Evolutionary conservation across 805 yeast species (phyloP).

Genomic region (Nakazawaea peltata): DNA sequence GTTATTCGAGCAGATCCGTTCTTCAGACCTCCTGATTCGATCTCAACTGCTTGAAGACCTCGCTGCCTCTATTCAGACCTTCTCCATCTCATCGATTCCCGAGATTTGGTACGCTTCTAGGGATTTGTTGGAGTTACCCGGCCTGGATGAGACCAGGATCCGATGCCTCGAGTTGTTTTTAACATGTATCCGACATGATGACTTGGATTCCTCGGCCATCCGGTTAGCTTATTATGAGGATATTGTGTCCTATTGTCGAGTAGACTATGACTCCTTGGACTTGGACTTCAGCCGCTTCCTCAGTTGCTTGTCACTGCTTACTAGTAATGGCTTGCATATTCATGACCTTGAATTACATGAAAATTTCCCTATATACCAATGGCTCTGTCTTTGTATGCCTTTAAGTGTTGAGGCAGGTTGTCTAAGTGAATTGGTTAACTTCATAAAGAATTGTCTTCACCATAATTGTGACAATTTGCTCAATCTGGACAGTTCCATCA

Average conservation of each 20-base stretch:
- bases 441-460: conserved; percentile 2
- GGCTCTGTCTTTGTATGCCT: background rate
- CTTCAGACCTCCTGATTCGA: conserved; percentile 22
- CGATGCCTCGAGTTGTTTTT: conserved; percentile 45
- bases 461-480: background rate
- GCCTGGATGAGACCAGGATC: conserved; percentile 28
- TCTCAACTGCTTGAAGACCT: conserved; percentile 45
- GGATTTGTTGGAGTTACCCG: conserved; percentile 32
- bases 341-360: conserved; percentile 11
- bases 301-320: conserved; percentile 42
- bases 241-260: conserved; percentile 35
- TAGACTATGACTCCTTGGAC: conserved; percentile 36
- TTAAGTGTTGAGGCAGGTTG: background rate
- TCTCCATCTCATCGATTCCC: conserved; percentile 50
- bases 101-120: conserved; percentile 71
- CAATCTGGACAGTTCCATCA: background rate
- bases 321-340: conserved; percentile 26
- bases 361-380: background rate
- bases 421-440: background rate
- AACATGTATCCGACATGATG: conserved; percentile 49
- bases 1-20: conserved; percentile 13
- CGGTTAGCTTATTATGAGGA: conserved; percentile 53
- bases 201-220: conserved; percentile 36
- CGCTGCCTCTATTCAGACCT: conserved; percentile 39
- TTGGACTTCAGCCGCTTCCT: conserved; percentile 26